Evolutionary conservation across 352 stramenopile species (phyloP).

Genomic region (Pythium rhizo-oryzae): DNA sequence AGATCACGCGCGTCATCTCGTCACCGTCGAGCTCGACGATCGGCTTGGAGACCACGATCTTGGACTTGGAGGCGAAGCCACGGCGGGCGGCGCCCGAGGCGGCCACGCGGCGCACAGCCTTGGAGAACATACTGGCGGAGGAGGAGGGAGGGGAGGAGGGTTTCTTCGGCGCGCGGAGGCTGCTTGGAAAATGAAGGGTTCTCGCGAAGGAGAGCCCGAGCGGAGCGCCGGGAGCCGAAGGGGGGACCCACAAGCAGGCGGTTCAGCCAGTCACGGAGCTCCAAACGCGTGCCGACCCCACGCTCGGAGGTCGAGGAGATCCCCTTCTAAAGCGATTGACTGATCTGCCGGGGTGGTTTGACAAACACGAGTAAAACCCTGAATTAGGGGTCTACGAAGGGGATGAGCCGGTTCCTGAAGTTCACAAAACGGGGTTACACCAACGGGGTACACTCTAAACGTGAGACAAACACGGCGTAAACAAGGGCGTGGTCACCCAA

Average conservation of each 20-base stretch:
- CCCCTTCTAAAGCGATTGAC: constrained; percentile 10
- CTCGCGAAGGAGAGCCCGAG: constrained; percentile 1
- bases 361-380: neutral
- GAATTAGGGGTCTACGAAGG: neutral
- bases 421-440: neutral
- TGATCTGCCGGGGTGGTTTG: too few relatives aligned
- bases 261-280: neutral
- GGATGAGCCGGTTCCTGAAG: constrained; percentile 9
- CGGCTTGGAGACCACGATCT: constrained; percentile 79
- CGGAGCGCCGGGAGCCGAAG: neutral
- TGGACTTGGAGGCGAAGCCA: constrained; percentile 45
- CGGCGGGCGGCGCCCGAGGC: constrained; percentile 7
- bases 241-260: neutral
- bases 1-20: constrained; percentile 87
- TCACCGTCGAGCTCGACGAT: constrained; percentile 89
- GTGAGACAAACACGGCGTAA: constrained; percentile 1
- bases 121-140: constrained; percentile 45
- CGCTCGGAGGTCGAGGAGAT: constrained; percentile 7
- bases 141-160: neutral
- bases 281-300: constrained; percentile 22
- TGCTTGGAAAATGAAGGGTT: constrained; percentile 38
- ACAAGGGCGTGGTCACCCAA: neutral
- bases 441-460: neutral
- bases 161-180: constrained; percentile 11
- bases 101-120: constrained; percentile 49